Percentiles rank a stretch among this genome's conserved stretches.
phyloP scores from a whole-genome alignment of 2,329 filamentous ascomycete genomes.

The Blastomyces silverae region DNA sequence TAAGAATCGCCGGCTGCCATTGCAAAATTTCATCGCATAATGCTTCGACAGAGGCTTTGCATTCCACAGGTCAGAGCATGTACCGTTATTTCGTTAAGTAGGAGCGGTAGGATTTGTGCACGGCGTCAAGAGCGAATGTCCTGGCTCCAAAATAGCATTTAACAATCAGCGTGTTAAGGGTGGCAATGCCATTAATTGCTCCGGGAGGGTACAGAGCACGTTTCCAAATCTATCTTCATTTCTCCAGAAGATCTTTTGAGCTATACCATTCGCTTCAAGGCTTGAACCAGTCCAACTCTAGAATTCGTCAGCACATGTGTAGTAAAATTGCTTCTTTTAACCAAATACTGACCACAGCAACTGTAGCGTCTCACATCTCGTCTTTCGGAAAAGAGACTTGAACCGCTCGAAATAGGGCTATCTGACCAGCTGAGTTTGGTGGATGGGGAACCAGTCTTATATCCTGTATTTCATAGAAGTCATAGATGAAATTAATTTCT shows the following conservation, averaged over 20 bases:
- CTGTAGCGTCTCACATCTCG: not conserved
- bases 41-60: conserved; percentile 25
- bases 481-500: too few species aligned
- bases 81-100: not conserved
- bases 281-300: not conserved
- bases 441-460: not conserved
- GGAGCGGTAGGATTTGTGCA: not conserved
- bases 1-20: conserved; percentile 32
- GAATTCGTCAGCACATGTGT: not conserved
- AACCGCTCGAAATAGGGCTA: not conserved
- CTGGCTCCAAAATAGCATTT: not conserved
- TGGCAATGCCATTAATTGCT: not conserved
- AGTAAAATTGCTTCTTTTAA: not conserved
- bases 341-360: not conserved
- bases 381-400: not conserved
- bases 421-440: not conserved
- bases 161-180: not conserved
- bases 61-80: conserved; percentile 16
- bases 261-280: not conserved
- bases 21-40: conserved; percentile 33
- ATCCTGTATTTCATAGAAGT: not conserved
- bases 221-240: not conserved
- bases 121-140: not conserved
- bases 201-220: not conserved
- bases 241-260: not conserved